Evolutionary conservation across 306 rosid species (phyloP), one percentile per base, ranked within the genome.

Genomic region (Trichosanthes cucumerina): DNA sequence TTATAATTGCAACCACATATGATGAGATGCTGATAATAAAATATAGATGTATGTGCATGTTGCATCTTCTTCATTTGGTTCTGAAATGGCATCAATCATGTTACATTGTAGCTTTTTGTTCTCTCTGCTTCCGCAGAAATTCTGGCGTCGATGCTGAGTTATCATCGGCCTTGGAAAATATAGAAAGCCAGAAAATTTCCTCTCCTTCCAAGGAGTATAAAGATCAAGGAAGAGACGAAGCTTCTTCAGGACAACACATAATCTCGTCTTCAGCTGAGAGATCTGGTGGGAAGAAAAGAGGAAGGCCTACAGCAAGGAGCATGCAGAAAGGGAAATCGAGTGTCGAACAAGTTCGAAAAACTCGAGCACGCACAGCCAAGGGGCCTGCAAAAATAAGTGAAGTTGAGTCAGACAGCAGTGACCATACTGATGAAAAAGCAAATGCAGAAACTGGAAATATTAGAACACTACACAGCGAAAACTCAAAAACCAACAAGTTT

Each of bases 311-410:
- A 28, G 76, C 87, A 47, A 81, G 79, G 80, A 82, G 82, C 62
- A 43, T 13, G 19, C 87, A 81, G 66, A 89, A 76, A 60, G 85
- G 70, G 59, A 89, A 82, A 82, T 44, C 84, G 33, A 76, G 75
- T 34, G 31, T 65, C 78, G 85, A 83, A 68, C 91, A 86, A 82
- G 80, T 87, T 63, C 87, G 79, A 80, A 88, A 89, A 85, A 60
- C 79, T 70, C 88, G 85, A 16, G 74, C 83, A 41, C 87, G 66
- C n/a, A 74, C 53, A 46, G 77, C 77, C 46, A 88, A 81, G 81
- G 88, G 81, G 82, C 86, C 92, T 65, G 89, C 92, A 33, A 95
- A 85, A 86, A 82, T 95, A 91, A 43, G 81, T 75, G 88, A 83
- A 16, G 81, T 85, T 64, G 96, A 84, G 77, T 85, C 91, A n/a